These are phyloP conservation scores for Leucocoprinus sp. DNA, from an alignment of 768 basidiomycete species.

Conservation along the genomic window DNA sequence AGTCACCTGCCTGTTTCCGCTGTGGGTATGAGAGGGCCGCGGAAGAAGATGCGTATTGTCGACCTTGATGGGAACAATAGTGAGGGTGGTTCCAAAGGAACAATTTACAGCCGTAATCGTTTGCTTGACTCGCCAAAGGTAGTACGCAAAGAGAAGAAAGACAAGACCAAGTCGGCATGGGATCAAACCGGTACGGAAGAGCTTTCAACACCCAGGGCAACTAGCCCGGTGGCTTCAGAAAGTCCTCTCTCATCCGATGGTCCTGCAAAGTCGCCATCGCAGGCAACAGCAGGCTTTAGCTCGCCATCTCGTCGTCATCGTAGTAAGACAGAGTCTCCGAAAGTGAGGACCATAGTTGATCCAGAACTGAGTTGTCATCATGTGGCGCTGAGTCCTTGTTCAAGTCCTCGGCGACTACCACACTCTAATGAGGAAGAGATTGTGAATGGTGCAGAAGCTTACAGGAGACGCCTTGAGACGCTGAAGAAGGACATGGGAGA, in stretches of 20 bases:
- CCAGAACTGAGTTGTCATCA: slow-evolving; percentile 39
- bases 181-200: slow-evolving; percentile 16
- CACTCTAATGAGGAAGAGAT: slow-evolving; percentile 18
- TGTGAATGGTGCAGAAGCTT: slow-evolving; percentile 56
- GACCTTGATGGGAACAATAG: slow-evolving; percentile 53
- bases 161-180: slow-evolving; percentile 11
- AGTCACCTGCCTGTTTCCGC: slow-evolving; percentile 28
- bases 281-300: slow-evolving; percentile 2
- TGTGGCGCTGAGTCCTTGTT: slow-evolving; percentile 30
- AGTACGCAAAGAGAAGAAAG: slow-evolving; percentile 14
- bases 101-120: slow-evolving; percentile 23
- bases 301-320: too few relatives aligned
- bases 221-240: neutral
- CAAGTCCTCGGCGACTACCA: slow-evolving; percentile 38
- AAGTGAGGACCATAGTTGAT: slow-evolving; percentile 46
- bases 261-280: neutral
- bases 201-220: neutral
- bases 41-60: slow-evolving; percentile 68
- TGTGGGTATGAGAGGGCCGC: slow-evolving; percentile 33
- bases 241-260: neutral
- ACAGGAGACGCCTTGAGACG: slow-evolving; percentile 71
- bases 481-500: slow-evolving; percentile 86
- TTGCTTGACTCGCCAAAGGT: slow-evolving; percentile 22
- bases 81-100: slow-evolving; percentile 21
- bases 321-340: too few relatives aligned